Evolutionary conservation across 768 basidiomycete species (phyloP).

Genomic region (Leucocoprinus sp.): DNA sequence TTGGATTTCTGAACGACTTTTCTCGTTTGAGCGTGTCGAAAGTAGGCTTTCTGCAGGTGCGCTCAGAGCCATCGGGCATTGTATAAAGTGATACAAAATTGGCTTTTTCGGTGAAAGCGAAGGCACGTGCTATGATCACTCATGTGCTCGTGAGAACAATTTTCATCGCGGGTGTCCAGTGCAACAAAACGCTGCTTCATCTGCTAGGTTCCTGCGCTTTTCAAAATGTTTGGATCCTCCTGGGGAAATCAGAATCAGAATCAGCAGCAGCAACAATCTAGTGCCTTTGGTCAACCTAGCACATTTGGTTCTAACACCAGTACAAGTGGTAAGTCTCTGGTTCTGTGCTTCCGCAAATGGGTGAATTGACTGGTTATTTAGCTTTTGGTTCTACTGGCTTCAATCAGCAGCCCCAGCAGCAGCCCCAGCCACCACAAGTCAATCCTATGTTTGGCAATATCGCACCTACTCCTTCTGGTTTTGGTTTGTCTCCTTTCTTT

Average conservation of each 20-base stretch:
- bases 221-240: conserved; percentile 62
- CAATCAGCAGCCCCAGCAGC: conserved; percentile 52
- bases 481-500: conserved; percentile 30
- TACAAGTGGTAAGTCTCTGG: conserved; percentile 29
- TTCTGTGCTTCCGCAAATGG: conserved; percentile 17
- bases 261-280: conserved; percentile 42
- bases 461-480: conserved; percentile 29
- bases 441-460: conserved; percentile 80
- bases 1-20: conserved; percentile 67
- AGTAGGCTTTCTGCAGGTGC: conserved; percentile 36
- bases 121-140: conserved; percentile 23
- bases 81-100: conserved; percentile 6
- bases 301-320: conserved; percentile 45
- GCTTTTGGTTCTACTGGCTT: conserved; percentile 54
- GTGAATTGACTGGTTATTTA: conserved; percentile 23
- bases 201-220: conserved; percentile 9
- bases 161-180: conserved; percentile 6
- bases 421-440: conserved; percentile 52
- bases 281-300: conserved; percentile 65
- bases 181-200: neutral
- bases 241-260: conserved; percentile 67
- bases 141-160: conserved; percentile 16
- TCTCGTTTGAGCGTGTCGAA: conserved; percentile 83
- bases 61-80: conserved; percentile 47
- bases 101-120: conserved; percentile 16